Evolutionary conservation across 139 green algal genomes (phyloP).

Genomic region (Desmodesmus armatus): DNA sequence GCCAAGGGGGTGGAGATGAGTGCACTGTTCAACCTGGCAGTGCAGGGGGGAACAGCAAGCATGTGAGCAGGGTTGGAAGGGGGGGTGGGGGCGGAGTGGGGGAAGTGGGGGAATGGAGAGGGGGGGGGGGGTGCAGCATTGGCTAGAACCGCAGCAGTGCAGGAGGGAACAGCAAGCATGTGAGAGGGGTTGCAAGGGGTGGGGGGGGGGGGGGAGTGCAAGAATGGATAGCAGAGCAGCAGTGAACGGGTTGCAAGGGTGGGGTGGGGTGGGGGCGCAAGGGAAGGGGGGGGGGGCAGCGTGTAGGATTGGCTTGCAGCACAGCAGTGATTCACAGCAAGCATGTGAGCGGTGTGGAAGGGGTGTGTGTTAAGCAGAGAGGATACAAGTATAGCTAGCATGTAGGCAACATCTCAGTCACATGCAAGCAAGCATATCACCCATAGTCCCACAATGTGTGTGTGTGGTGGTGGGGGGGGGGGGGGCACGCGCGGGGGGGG

Average conservation of each 20-base stretch:
- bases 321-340: background rate
- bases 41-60: constrained; percentile 19
- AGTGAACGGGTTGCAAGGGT: too few relatives aligned
- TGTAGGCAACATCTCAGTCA: too few relatives aligned
- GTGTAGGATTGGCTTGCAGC: background rate
- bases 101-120: background rate
- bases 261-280: too few relatives aligned
- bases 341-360: too few relatives aligned
- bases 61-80: too few relatives aligned
- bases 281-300: background rate
- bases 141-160: constrained; percentile 1
- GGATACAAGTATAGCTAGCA: too few relatives aligned
- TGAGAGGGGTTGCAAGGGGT: background rate
- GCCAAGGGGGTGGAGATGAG: background rate
- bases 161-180: background rate
- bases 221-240: too few relatives aligned
- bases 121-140: constrained; percentile 4
- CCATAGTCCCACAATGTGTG: background rate
- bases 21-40: background rate
- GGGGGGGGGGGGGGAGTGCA: background rate
- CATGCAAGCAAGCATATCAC: background rate
- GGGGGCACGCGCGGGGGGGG: background rate
- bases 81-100: background rate
- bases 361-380: too few relatives aligned
- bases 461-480: too few relatives aligned